A percentile compares a stretch with the other conserved stretches of the same genome.
Conservation (phyloP, 192 early-diverging fungal genomes). For the Pilobolus umbonatus region DNA sequence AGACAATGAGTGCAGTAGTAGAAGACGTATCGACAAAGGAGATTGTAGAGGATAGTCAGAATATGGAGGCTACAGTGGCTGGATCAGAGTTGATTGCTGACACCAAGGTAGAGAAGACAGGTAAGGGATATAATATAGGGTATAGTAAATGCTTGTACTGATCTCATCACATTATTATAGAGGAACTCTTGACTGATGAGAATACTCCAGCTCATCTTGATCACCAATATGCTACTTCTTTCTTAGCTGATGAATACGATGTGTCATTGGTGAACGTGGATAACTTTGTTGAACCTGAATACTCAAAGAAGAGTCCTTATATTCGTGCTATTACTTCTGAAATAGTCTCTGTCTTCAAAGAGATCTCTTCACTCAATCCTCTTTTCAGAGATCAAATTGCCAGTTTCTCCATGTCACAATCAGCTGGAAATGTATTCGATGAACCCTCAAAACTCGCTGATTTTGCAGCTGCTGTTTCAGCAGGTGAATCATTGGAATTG, state of each 20-base stretch:
- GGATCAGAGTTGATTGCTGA: constrained; percentile 6
- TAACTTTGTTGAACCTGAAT: constrained; percentile 80
- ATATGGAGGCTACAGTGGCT: neutral
- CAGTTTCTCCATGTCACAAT: constrained; percentile 92
- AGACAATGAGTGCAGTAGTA: constrained; percentile 16
- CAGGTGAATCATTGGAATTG: constrained; percentile 87
- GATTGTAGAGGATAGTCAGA: neutral
- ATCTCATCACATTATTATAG: neutral
- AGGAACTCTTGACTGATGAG: constrained; percentile 15
- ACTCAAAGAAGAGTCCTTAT: constrained; percentile 77
- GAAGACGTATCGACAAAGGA: constrained; percentile 8
- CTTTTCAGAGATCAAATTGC: constrained; percentile 98
- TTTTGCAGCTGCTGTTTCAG: constrained; percentile 94
- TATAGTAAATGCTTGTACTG: neutral
- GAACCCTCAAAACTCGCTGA: constrained; percentile 94
- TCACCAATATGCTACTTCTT: constrained; percentile 41
- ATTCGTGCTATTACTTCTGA: constrained; percentile 92
- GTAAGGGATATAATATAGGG: neutral
- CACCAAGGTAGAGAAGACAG: constrained; percentile 1
- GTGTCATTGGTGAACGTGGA: constrained; percentile 88
- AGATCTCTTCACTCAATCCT: constrained; percentile 91
- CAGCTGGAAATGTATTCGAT: constrained; percentile 92
- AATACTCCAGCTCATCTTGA: neutral
- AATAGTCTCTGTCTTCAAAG: constrained; percentile 94
- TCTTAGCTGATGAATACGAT: constrained; percentile 59